phyloP scores from a whole-genome alignment of 257 asterid species.

The Eucommia ulmoides region DNA sequence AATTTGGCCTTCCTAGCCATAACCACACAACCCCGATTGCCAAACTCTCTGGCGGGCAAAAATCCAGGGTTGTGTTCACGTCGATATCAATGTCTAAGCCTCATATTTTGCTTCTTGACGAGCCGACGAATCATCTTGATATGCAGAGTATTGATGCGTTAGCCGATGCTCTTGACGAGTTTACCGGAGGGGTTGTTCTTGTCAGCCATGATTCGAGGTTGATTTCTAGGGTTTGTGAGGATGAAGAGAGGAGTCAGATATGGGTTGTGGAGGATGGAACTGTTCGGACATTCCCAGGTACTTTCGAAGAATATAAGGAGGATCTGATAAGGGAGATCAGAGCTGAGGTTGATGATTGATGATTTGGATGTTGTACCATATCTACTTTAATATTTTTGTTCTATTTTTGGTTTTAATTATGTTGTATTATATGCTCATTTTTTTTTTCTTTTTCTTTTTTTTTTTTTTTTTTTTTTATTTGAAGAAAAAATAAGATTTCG shows the following conservation, averaged over 20 bases:
- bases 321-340: slow-evolving; percentile 49
- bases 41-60: slow-evolving; percentile 64
- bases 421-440: no score
- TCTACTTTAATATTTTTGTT: no score
- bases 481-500: no score
- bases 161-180: slow-evolving; percentile 64
- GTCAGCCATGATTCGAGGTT: slow-evolving; percentile 68
- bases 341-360: slow-evolving; percentile 48
- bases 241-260: slow-evolving; percentile 47
- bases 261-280: slow-evolving; percentile 65
- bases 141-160: slow-evolving; percentile 71
- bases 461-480: no score
- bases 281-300: slow-evolving; percentile 36
- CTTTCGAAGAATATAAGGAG: slow-evolving; percentile 58
- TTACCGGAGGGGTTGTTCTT: slow-evolving; percentile 56
- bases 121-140: slow-evolving; percentile 69
- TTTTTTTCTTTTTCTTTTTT: no score
- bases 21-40: slow-evolving; percentile 55
- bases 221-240: slow-evolving; percentile 48
- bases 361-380: no score
- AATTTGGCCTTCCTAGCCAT: slow-evolving; percentile 68
- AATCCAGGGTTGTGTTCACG: slow-evolving; percentile 56
- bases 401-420: no score
- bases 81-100: slow-evolving; percentile 69
- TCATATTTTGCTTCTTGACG: slow-evolving; percentile 51